phyloP scores from a whole-genome alignment of 2,329 filamentous ascomycete species.

The Xylaria hypoxylon region DNA sequence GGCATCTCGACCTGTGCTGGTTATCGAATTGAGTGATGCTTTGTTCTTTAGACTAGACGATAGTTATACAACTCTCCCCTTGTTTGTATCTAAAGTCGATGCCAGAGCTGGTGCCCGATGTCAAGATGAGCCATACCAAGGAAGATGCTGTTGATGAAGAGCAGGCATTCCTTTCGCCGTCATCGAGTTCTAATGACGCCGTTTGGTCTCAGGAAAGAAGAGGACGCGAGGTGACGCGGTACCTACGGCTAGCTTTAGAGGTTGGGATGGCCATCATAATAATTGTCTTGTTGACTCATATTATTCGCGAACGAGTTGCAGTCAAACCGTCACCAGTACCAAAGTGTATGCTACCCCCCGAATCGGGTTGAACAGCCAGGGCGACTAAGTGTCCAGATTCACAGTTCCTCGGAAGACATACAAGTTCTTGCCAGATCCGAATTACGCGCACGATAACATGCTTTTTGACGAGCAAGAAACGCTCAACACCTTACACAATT shows the following conservation, averaged over 20 bases:
- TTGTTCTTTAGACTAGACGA: not conserved
- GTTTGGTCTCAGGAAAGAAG: slow-evolving; percentile 35
- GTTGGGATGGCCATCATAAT: slow-evolving; percentile 49
- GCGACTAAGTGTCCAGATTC: slow-evolving; percentile 25
- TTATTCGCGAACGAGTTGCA: slow-evolving; percentile 36
- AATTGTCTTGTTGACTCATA: slow-evolving; percentile 42
- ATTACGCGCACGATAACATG: slow-evolving; percentile 52
- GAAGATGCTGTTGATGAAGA: slow-evolving; percentile 47
- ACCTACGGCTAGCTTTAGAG: slow-evolving; percentile 49
- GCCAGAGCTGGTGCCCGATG: slow-evolving; percentile 1
- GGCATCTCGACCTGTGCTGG: not conserved
- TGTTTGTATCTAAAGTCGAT: not conserved
- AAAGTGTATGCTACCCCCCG: slow-evolving; percentile 43
- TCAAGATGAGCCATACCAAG: slow-evolving; percentile 43
- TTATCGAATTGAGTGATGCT: slow-evolving; percentile 6
- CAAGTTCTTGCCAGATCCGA: slow-evolving; percentile 50
- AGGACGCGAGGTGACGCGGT: slow-evolving; percentile 36
- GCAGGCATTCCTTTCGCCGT: slow-evolving; percentile 47
- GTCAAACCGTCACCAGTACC: slow-evolving; percentile 49
- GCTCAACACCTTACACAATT: slow-evolving; percentile 52
- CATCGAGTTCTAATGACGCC: slow-evolving; percentile 28
- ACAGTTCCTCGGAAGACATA: slow-evolving; percentile 53
- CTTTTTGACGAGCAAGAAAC: slow-evolving; percentile 51
- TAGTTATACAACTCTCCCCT: slow-evolving; percentile 1
- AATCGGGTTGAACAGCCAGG: not conserved